phyloP scores from a whole-genome alignment of 176 grass and related monocot genomes.

The Oryza brachyantha region DNA sequence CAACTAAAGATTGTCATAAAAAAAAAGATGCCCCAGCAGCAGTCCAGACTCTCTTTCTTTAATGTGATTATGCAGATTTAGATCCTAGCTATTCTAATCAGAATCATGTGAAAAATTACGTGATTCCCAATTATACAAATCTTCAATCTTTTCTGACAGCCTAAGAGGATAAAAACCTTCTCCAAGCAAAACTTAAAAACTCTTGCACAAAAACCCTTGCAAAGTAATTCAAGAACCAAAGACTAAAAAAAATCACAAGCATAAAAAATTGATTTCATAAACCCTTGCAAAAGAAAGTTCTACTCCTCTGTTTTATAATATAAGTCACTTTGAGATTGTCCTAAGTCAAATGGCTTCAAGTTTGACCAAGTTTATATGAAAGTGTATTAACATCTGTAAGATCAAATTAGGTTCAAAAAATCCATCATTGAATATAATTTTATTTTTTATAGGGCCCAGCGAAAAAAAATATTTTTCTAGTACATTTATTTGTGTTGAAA shows the following conservation, averaged over 20 bases:
- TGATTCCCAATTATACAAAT: background rate
- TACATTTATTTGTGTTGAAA: too few relatives aligned
- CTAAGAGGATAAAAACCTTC: background rate
- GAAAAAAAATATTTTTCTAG: too few relatives aligned
- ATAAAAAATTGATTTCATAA: background rate
- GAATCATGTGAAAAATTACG: slow-evolving; percentile 16
- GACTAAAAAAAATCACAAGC: background rate
- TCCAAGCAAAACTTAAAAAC: slow-evolving; percentile 5
- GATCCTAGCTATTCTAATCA: background rate
- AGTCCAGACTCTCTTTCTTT: slow-evolving; percentile 9
- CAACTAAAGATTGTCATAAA: slow-evolving; percentile 2
- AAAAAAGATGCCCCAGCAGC: slow-evolving; percentile 9
- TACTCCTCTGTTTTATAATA: too few relatives aligned
- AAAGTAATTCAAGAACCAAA: slow-evolving; percentile 1
- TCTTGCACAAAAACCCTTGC: too few relatives aligned
- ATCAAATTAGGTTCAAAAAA: too few relatives aligned
- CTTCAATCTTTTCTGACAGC: background rate
- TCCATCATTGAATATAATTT: too few relatives aligned
- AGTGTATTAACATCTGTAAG: too few relatives aligned
- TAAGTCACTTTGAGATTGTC: too few relatives aligned
- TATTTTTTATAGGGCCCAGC: too few relatives aligned
- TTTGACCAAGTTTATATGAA: too few relatives aligned
- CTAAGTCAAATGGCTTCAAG: too few relatives aligned
- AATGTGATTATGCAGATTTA: slow-evolving; percentile 11
- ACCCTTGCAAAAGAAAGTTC: background rate